Base-by-base conservation (phyloP, 1,284 basidiomycete species). In the Pyrrhoderma lamaoense region DNA sequence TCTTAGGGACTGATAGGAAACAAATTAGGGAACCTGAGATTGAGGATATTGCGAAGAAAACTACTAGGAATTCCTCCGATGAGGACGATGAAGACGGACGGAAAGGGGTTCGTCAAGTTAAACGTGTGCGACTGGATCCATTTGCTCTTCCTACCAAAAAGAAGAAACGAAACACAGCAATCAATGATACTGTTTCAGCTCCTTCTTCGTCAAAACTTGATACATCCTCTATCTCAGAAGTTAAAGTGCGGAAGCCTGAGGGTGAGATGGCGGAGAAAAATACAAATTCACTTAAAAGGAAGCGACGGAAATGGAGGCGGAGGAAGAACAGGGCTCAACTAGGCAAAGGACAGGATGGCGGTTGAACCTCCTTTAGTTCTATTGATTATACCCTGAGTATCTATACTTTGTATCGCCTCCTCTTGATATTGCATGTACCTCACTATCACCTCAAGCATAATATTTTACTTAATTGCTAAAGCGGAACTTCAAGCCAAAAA, bases 171-270 rank as follows among this genome's bases (percentile, higher is more conserved):
- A 54, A 52, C 13, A 21, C 27, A 11, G 11, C 11, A 31, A 31
- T 31, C 5, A 31, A 5, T 31, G 27, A 31, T 5, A 31, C n/a
- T n/a, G n/a, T 5, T 11, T 31, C 67, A 11, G 65, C 66, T 47
- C 53, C 66, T 2, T 73, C 77, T 11, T 55, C 85, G 18, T 66
- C 85, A 23, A 85, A 85, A 57, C 69, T 85, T 11, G 64, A 63
- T 21, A 77, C 78, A 1, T 74, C 75, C n/a, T 73, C 69, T 14
- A 54, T 66, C 40, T 65, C 62, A 22, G 63, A 66, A 31, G 59
- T n/a, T n/a, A n/a, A n/a, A n/a, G n/a, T n/a, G n/a, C 59, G 35
- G 71, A 69, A 35, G 61, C n/a, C 27, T 11, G 27, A 31, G 11
- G 11, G 11, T 11, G 27, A 11, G 27, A 11, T 5, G 11, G 27